Percentiles rank a stretch among this genome's conserved stretches.
phyloP scores from a whole-genome alignment of 78 protist genomes.

The Dictyostelium intermedium region DNA sequence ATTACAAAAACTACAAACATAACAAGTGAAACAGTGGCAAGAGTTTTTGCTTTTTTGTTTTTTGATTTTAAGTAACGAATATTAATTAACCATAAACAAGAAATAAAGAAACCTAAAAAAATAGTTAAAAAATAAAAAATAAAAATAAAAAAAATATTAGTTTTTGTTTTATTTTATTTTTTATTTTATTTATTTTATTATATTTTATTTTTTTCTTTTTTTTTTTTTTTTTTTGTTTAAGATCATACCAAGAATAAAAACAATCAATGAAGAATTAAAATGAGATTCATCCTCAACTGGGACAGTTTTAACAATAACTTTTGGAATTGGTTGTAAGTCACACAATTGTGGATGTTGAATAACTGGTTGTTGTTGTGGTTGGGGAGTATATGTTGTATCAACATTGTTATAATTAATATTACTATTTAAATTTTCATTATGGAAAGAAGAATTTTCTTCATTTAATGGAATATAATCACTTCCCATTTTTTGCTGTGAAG shows the following conservation, averaged over 20 bases:
- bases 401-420: neutral
- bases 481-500: too few relatives aligned
- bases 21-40: neutral
- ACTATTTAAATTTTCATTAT: neutral
- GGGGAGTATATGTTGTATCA: neutral
- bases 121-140: too few relatives aligned
- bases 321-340: neutral
- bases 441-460: neutral
- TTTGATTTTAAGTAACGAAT: neutral
- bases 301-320: neutral
- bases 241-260: neutral
- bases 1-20: neutral
- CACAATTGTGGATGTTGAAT: neutral
- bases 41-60: neutral
- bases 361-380: too few relatives aligned
- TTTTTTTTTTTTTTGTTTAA: neutral
- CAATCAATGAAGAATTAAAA: neutral
- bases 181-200: too few relatives aligned
- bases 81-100: neutral
- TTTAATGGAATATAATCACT: neutral
- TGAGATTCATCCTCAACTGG: neutral
- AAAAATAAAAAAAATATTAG: too few relatives aligned
- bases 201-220: neutral
- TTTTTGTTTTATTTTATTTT: too few relatives aligned
- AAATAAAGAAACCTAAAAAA: neutral